Base-by-base conservation (phyloP, 805 yeast species). In the Hanseniaspora clermontiae region DNA sequence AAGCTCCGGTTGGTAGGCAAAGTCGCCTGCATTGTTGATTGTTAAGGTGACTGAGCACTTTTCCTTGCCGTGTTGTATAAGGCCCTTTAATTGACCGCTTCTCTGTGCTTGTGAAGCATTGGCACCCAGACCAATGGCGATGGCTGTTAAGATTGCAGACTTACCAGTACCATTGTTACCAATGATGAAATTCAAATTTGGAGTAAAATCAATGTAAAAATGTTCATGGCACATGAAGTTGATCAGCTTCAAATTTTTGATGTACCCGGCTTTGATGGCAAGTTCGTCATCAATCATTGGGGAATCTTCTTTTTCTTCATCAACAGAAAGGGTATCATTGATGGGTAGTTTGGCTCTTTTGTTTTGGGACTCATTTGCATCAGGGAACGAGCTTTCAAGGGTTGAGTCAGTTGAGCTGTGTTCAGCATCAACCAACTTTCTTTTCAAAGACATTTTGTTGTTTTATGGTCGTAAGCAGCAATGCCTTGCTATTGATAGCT, bases 101-200 rank as follows among this genome's bases (percentile, higher is more conserved):
- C 99, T 78, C 64, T 84, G 86, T 0, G 98, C 91, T 51, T 82
- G 87, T 20, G 82, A 74, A 0, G 97, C 96, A 62, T 83, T 84
- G 1, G 95, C 93, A 20, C 97, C 97, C 1, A 91, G 69, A 1
- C 95, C 91, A 5, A 88, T 83, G 8, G 90, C 81, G 1, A 90
- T 80, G 0, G 95, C 96, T 0, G 96, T 88, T 58, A 90, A 70
- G 19, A 90, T 77, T 1, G 97, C 95, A 65, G 87, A 79, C 65
- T 90, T 90, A 34, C 97, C 97, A 40, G 90, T 81, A 2, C 97
- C 97, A 64, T 90, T 90, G 57, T 84, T 75, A 20, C 97, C 97
- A 42, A 87, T 83, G 57, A 90, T 87, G 65, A 90, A 85, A 66
- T 90, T 90, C 61, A 90, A 74, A 55, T 82, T 79, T 0, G 91